Evolutionary conservation across 805 yeast species (phyloP).

Genomic region (Saturnispora hagleri): DNA sequence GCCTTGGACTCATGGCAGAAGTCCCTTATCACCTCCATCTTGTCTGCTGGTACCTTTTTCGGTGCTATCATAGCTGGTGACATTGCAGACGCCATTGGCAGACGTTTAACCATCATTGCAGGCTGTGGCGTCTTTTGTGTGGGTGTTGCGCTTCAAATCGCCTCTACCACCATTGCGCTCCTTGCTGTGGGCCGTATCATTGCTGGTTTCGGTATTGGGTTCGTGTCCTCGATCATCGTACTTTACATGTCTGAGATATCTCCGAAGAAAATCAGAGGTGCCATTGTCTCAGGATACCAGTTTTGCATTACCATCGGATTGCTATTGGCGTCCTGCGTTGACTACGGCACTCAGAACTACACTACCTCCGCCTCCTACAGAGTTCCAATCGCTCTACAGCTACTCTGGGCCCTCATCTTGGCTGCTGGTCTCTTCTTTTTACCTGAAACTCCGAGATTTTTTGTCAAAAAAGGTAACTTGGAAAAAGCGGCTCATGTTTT

Average conservation of each 20-base stretch:
- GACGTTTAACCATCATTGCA: constrained; percentile 37
- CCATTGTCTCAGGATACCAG: constrained; percentile 66
- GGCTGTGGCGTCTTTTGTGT: constrained; percentile 36
- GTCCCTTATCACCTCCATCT: constrained; percentile 52
- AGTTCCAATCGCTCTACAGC: constrained; percentile 65
- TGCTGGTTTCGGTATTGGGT: constrained; percentile 72
- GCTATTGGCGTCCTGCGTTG: constrained; percentile 56
- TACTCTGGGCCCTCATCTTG: constrained; percentile 54
- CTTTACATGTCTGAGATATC: constrained; percentile 71
- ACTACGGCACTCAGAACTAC: constrained; percentile 53
- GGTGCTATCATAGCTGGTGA: constrained; percentile 59
- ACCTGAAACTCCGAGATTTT: constrained; percentile 71
- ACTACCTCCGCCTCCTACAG: constrained; percentile 54
- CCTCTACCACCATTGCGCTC: constrained; percentile 36
- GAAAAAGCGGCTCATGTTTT: constrained; percentile 49
- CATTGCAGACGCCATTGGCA: constrained; percentile 35
- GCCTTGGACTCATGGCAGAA: constrained; percentile 23
- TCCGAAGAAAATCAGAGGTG: constrained; percentile 70
- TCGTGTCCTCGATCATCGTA: constrained; percentile 65
- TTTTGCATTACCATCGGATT: constrained; percentile 56
- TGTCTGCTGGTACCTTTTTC: constrained; percentile 61
- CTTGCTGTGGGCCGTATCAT: constrained; percentile 57
- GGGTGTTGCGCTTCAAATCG: constrained; percentile 41
- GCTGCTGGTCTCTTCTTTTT: constrained; percentile 50
- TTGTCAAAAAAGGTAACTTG: constrained; percentile 44